phyloP scores from a whole-genome alignment of 257 asterid species.

The Nicotiana tabacum region DNA sequence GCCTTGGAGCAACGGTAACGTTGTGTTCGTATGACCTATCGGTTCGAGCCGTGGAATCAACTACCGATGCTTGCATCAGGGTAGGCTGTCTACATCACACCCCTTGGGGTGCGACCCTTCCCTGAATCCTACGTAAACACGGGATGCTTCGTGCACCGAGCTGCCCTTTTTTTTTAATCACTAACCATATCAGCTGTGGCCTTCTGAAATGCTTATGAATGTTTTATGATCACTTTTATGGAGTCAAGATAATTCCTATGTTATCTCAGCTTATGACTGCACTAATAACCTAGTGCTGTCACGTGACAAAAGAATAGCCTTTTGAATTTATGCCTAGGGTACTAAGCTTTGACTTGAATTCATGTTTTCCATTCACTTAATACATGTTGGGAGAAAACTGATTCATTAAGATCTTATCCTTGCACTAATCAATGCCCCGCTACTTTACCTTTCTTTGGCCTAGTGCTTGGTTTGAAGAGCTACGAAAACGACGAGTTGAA shows the following conservation, averaged over 20 bases:
- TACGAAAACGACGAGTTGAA: slow-evolving; percentile 62
- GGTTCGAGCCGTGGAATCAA: no score
- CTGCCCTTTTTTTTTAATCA: no score
- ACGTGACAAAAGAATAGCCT: not conserved
- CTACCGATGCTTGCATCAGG: no score
- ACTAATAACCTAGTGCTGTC: not conserved
- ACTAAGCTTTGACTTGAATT: not conserved
- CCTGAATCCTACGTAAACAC: no score
- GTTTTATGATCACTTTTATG: not conserved
- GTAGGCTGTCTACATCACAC: no score
- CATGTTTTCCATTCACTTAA: not conserved
- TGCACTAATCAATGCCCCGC: slow-evolving; percentile 4
- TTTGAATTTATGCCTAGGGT: not conserved
- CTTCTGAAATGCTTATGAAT: not conserved
- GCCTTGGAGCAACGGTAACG: no score
- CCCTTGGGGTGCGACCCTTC: no score
- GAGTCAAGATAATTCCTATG: not conserved
- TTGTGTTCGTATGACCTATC: no score
- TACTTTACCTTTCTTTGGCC: not conserved
- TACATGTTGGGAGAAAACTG: not conserved
- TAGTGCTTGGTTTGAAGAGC: slow-evolving; percentile 88
- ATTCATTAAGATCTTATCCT: not conserved
- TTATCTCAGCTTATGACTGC: not conserved
- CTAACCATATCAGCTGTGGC: not conserved
- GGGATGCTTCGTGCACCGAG: no score